These are phyloP conservation scores for Stachybotrys elegans DNA, from an alignment of 2,329 filamentous ascomycete genomes.

Conservation along the genomic window DNA sequence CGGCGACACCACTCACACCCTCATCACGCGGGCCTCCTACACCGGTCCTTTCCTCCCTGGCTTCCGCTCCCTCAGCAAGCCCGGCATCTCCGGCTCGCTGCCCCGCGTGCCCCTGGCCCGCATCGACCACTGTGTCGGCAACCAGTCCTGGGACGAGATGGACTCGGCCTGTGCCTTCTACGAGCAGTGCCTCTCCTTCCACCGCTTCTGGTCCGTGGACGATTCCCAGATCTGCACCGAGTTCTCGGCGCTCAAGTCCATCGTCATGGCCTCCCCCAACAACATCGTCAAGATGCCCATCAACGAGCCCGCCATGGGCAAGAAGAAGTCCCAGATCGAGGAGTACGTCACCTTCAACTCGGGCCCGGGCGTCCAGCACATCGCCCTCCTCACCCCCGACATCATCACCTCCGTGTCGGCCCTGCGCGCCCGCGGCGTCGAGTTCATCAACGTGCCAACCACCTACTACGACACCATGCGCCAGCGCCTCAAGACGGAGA, in stretches of 20 bases:
- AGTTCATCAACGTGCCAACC: constrained; percentile 86
- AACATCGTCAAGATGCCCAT: constrained; percentile 96
- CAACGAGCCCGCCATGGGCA: constrained; percentile 88
- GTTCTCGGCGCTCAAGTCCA: constrained; percentile 79
- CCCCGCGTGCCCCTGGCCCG: constrained; percentile 63
- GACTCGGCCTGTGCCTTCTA: constrained; percentile 64
- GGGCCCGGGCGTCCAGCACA: constrained; percentile 88
- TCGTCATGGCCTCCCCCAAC: constrained; percentile 86
- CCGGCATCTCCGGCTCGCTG: constrained; percentile 36
- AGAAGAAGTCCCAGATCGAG: constrained; percentile 91
- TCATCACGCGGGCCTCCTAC: constrained; percentile 71
- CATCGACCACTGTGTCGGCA: constrained; percentile 96
- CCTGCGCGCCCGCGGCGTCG: constrained; percentile 79
- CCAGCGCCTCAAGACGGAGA: constrained; percentile 62
- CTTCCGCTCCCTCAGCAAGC: constrained; percentile 54
- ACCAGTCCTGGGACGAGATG: constrained; percentile 95
- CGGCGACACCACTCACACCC: constrained; percentile 90
- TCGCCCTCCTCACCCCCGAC: constrained; percentile 76
- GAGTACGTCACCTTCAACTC: constrained; percentile 89
- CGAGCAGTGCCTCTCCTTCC: constrained; percentile 84
- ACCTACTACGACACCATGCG: constrained; percentile 81
- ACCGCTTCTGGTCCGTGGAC: constrained; percentile 96
- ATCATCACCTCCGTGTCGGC: constrained; percentile 75
- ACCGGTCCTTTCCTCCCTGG: constrained; percentile 77
- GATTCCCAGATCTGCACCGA: constrained; percentile 90